Percentiles rank a stretch among this genome's conserved stretches.
phyloP scores from a whole-genome alignment of 2,329 filamentous ascomycete species.

The Pseudocercospora vitis region DNA sequence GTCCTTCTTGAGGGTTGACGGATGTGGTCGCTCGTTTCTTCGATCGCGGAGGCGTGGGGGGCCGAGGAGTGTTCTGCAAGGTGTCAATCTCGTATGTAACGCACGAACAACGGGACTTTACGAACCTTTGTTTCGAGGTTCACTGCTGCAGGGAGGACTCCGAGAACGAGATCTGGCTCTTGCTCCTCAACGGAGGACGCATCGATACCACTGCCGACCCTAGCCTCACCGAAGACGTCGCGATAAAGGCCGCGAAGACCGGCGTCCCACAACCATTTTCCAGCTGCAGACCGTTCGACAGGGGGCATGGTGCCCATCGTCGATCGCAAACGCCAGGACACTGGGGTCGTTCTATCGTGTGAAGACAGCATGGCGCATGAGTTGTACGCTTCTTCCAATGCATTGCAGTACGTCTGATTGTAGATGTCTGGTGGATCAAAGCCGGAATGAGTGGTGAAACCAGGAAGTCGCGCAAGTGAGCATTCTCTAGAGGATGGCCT shows the following conservation, averaged over 20 bases:
- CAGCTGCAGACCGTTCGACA: neutral
- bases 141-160: neutral
- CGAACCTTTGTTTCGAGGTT: neutral
- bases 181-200: neutral
- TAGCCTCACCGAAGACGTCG: neutral
- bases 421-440: slow-evolving; percentile 1
- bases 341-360: neutral
- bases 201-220: neutral
- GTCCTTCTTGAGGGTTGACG: too few species aligned
- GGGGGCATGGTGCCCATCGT: neutral
- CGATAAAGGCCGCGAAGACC: neutral
- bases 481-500: neutral
- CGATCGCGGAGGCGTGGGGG: neutral
- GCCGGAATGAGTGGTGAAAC: too few species aligned
- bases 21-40: neutral
- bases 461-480: neutral
- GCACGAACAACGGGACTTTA: neutral
- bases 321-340: neutral
- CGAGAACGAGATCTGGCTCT: neutral
- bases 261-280: neutral
- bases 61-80: neutral
- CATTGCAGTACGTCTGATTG: slow-evolving; percentile 6
- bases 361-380: neutral
- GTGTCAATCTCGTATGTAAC: neutral
- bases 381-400: slow-evolving; percentile 12